Evolutionary conservation across 2,329 filamentous ascomycete species (phyloP).

Genomic region (Ophiocordyceps camponoti-leonardi): DNA sequence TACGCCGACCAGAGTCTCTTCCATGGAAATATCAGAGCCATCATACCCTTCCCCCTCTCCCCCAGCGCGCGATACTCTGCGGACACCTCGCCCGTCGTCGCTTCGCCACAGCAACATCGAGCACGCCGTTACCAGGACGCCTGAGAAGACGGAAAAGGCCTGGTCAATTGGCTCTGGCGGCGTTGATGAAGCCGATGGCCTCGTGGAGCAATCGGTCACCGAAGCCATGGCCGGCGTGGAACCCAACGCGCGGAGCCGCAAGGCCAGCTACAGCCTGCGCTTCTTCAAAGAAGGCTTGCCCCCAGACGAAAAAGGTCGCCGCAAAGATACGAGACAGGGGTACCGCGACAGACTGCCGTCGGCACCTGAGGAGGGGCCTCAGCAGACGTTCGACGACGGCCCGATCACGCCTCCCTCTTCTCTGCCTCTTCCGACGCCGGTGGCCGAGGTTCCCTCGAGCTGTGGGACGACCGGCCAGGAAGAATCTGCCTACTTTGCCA

Average conservation of each 20-base stretch:
- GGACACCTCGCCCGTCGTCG: constrained; percentile 3
- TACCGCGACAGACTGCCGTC: constrained; percentile 23
- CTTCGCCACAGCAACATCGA: constrained; percentile 22
- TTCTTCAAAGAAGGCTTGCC: constrained; percentile 51
- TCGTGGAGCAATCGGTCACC: constrained; percentile 47
- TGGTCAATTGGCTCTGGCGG: constrained; percentile 45
- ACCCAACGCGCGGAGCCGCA: constrained; percentile 46
- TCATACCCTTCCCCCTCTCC: neutral
- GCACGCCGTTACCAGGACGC: constrained; percentile 22
- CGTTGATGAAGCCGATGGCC: constrained; percentile 30
- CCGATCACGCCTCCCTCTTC: neutral
- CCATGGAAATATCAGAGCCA: constrained; percentile 2
- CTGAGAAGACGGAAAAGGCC: constrained; percentile 45
- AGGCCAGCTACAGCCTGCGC: constrained; percentile 48
- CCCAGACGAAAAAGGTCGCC: constrained; percentile 36
- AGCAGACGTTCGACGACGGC: neutral
- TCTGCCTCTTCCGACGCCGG: neutral
- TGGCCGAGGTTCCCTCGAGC: neutral
- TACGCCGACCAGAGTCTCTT: constrained; percentile 6
- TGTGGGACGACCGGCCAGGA: neutral
- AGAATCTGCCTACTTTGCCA: neutral
- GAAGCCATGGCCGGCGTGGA: constrained; percentile 45
- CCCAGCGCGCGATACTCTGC: constrained; percentile 1
- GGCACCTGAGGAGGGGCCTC: constrained; percentile 12
- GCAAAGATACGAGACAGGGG: constrained; percentile 24